phyloP scores from a whole-genome alignment of 2,329 filamentous ascomycete species.

The Trichoderma harzianum region DNA sequence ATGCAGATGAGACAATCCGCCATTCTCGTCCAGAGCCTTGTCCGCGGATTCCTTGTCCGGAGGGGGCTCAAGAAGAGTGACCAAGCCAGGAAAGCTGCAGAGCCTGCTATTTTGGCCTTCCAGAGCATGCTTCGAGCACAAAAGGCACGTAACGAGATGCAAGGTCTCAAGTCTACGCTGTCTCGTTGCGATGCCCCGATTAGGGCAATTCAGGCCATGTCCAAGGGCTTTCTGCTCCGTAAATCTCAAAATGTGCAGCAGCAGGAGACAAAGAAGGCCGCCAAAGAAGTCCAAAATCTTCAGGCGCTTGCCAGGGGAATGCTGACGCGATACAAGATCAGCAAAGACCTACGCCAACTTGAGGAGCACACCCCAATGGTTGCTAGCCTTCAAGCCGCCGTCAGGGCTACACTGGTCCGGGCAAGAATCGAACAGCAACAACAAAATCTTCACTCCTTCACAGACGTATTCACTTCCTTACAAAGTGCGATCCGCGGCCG shows the following conservation, averaged over 20 bases:
- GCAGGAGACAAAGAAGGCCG: conserved; percentile 50
- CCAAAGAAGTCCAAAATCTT: conserved; percentile 53
- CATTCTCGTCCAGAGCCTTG: conserved; percentile 71
- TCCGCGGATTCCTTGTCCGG: conserved; percentile 72
- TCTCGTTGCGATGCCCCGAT: conserved; percentile 61
- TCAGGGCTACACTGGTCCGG: conserved; percentile 60
- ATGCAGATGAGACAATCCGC: conserved; percentile 81
- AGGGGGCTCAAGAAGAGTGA: conserved; percentile 60
- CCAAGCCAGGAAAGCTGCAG: conserved; percentile 65
- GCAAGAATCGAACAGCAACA: conserved; percentile 49
- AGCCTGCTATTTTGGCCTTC: conserved; percentile 70
- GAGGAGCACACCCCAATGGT: conserved; percentile 49
- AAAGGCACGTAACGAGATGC: conserved; percentile 59
- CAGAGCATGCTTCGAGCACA: conserved; percentile 77
- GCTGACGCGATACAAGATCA: conserved; percentile 56
- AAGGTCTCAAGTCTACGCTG: conserved; percentile 56
- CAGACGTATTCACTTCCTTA: conserved; percentile 47
- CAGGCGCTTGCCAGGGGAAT: conserved; percentile 68
- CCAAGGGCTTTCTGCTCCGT: conserved; percentile 65
- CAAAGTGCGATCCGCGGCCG: conserved; percentile 46
- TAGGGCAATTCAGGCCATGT: conserved; percentile 60
- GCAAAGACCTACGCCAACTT: conserved; percentile 51
- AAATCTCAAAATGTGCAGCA: conserved; percentile 55
- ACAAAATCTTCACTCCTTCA: conserved; percentile 49
- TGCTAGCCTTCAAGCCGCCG: conserved; percentile 61